Conservation (phyloP, 75 land plant species). For the Pinus taeda region DNA sequence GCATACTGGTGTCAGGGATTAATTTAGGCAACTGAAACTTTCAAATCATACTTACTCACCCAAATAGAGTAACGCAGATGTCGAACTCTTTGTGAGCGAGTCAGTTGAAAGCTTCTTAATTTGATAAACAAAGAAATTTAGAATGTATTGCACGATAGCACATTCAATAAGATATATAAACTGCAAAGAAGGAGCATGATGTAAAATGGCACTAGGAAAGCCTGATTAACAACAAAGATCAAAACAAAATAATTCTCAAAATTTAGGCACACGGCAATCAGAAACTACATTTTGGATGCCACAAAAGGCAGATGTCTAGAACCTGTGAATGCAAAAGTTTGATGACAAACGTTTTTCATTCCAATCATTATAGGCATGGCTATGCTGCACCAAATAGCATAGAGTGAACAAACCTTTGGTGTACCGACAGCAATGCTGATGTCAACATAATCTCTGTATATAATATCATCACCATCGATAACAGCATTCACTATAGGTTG, state of each 20-base stretch:
- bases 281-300: neutral
- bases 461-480: constrained; percentile 98
- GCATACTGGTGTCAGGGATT: neutral
- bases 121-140: neutral
- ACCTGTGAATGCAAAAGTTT: neutral
- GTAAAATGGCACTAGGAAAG: neutral
- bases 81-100: neutral
- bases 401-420: constrained; percentile 62
- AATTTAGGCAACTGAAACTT: neutral
- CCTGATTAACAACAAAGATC: neutral
- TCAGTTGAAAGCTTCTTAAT: neutral
- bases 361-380: no score
- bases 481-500: constrained; percentile 93
- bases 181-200: neutral
- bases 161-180: neutral
- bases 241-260: neutral
- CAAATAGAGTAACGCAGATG: neutral
- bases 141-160: neutral
- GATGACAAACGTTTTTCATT: neutral
- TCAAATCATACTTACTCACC: neutral
- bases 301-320: neutral
- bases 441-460: constrained; percentile 93
- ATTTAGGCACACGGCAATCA: neutral
- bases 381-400: neutral
- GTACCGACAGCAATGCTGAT: constrained; percentile 99